Evolutionary conservation across 176 grass and related monocot species (phyloP), one percentile per base, ranked within the genome.

Genomic region (Cymbopogon citratus): DNA sequence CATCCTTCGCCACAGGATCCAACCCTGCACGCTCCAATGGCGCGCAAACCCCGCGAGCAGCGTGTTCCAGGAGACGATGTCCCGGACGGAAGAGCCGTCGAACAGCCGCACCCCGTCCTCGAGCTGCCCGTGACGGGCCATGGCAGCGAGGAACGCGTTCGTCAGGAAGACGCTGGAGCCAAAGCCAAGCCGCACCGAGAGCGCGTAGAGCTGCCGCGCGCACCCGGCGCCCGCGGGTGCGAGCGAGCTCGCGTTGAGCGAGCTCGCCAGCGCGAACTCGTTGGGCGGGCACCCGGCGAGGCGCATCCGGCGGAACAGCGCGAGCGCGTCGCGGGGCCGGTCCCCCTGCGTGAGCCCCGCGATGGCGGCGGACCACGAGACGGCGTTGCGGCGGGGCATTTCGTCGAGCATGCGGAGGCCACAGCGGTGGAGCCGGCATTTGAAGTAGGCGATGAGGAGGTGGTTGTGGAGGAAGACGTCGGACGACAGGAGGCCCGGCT

Each of bases 61-160:
- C 19, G 86, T 87, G 89, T 94, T 94, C 89, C 92, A 94, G 2
- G 87, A 85, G 21, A 91, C 89, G 44, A 62, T 67, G 79, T 94
- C 89, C 21, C 51, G 81, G 60, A 1, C 25, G 18, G 10, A 7
- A 12, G 60, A 40, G 1, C 44, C 66, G 18, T 84, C 81, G 26
- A 94, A 91, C 76, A 91, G 12, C 67, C 33, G 67, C 34, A 44
- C 61, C 4, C 89, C 86, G 71, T 87, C 73, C 10, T 14, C 81
- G 12, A 89, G 75, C 24, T 72, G 79, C 39, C 74, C 84, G 9
- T 73, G 79, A 5, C 89, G 87, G 24, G 91, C 87, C 86, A 85
- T 82, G 2, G 89, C 73, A 0, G 71, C 75, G 52, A 94, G 89
- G 35, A 91, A 91, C 45, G 92, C 84, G 63, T 94, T 94, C 63